phyloP scores from a whole-genome alignment of 2,329 filamentous ascomycete species.

The Exutisphaerella laricina region DNA sequence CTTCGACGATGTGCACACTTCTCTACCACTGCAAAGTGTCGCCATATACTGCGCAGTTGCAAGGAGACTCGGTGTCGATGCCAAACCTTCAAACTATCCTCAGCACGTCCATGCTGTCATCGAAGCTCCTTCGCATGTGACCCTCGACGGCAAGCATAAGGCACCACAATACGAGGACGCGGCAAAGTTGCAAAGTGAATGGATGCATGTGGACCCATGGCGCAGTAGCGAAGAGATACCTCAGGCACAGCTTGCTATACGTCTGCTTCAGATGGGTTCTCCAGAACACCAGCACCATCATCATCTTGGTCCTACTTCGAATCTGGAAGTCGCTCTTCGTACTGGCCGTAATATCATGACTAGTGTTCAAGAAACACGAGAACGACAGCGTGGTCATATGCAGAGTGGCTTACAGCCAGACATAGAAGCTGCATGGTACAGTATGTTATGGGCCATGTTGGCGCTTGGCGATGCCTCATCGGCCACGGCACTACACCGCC shows the following conservation, averaged over 20 bases:
- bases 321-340: conserved; percentile 64
- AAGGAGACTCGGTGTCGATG: conserved; percentile 65
- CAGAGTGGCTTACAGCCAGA: conserved; percentile 39
- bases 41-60: conserved; percentile 82
- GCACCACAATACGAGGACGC: conserved; percentile 24
- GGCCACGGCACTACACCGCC: conserved; percentile 30
- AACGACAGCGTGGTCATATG: conserved; percentile 19
- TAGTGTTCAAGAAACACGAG: conserved; percentile 53
- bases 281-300: conserved; percentile 35
- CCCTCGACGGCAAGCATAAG: conserved; percentile 36
- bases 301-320: conserved; percentile 61
- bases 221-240: conserved; percentile 62
- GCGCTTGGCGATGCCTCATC: conserved; percentile 34
- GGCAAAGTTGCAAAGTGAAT: conserved; percentile 42
- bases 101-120: conserved; percentile 81
- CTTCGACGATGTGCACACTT: conserved; percentile 65
- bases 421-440: conserved; percentile 60
- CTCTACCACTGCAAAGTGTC: conserved; percentile 78
- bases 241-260: conserved; percentile 55
- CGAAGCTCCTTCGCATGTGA: conserved; percentile 46
- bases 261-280: conserved; percentile 43
- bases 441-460: conserved; percentile 64
- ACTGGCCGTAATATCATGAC: conserved; percentile 76
- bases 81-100: conserved; percentile 74
- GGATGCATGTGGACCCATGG: conserved; percentile 79